phyloP scores from a whole-genome alignment of 768 basidiomycete species.

The Candolleomyces aberdarensis region DNA sequence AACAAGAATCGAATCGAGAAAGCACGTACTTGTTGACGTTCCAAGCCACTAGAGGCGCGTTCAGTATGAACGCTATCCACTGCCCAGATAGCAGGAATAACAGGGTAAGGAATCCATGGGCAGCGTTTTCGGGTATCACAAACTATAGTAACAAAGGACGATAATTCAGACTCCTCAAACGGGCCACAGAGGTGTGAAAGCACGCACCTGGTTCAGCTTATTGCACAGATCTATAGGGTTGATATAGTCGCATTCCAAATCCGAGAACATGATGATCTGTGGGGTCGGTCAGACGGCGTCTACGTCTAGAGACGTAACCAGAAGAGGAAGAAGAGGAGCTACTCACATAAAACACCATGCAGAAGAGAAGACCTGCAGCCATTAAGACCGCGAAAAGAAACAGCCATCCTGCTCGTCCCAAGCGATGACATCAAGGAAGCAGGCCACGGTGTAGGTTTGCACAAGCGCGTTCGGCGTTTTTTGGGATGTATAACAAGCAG shows the following conservation, averaged over 20 bases:
- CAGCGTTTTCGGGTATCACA: slow-evolving; percentile 93
- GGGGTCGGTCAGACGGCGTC: not conserved
- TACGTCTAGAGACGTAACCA: not conserved
- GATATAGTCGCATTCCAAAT: slow-evolving; percentile 99
- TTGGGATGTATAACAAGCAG: too few relatives aligned
- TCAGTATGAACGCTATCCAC: slow-evolving; percentile 91
- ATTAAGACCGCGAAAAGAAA: slow-evolving; percentile 96
- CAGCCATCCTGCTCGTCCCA: slow-evolving; percentile 70
- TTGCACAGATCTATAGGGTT: slow-evolving; percentile 99
- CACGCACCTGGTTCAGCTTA: slow-evolving; percentile 90
- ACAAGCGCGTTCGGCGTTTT: not conserved
- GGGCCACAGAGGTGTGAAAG: not conserved
- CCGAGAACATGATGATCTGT: slow-evolving; percentile 99
- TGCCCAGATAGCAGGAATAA: slow-evolving; percentile 95
- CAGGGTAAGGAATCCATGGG: slow-evolving; percentile 87
- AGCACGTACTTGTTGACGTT: slow-evolving; percentile 89
- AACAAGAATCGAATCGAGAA: slow-evolving; percentile 3
- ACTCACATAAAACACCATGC: slow-evolving; percentile 99
- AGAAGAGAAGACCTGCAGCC: slow-evolving; percentile 93
- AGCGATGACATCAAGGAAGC: not conserved
- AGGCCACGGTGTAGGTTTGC: not conserved
- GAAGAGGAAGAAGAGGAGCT: not conserved
- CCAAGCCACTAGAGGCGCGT: slow-evolving; percentile 82
- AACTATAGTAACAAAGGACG: slow-evolving; percentile 51
- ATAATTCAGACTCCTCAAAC: not conserved